phyloP scores from a whole-genome alignment of 257 asterid species.

The Anisodus acutangulus region DNA sequence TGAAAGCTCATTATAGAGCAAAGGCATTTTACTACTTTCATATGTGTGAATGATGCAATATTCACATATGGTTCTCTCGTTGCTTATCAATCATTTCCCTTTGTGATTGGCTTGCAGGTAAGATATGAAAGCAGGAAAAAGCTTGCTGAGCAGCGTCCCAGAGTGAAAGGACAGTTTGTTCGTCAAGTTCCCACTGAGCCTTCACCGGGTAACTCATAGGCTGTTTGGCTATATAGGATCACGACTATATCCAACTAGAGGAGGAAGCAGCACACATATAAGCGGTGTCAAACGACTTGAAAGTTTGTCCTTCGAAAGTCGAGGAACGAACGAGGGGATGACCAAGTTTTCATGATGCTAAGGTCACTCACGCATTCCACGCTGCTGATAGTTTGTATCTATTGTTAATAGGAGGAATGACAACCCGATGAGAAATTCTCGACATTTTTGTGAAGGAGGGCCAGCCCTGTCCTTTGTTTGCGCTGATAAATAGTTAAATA shows the following conservation, averaged over 20 bases:
- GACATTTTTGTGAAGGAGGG: background rate
- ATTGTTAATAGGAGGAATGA: background rate
- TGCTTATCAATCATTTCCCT: background rate
- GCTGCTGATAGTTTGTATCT: background rate
- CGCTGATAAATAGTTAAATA: background rate
- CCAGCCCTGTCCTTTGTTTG: background rate
- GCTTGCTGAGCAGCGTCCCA: constrained; percentile 88
- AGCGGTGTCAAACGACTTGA: constrained; percentile 38
- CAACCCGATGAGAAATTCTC: constrained; percentile 16
- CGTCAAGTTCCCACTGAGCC: constrained; percentile 49
- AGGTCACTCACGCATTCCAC: background rate
- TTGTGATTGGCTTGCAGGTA: constrained; percentile 52
- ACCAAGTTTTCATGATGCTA: background rate
- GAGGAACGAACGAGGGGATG: background rate
- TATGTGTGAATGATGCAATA: background rate
- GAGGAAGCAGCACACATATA: constrained; percentile 36
- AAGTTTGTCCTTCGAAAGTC: constrained; percentile 9
- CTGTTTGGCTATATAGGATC: constrained; percentile 38
- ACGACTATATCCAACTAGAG: constrained; percentile 21
- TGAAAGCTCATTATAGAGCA: background rate
- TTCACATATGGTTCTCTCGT: background rate
- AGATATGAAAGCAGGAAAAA: constrained; percentile 84
- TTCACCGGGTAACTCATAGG: constrained; percentile 48
- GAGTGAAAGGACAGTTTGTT: constrained; percentile 89
- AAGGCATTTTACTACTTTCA: background rate